Base-by-base conservation (phyloP, 176 grass and related monocot genomes). In the Aegilops bicornis region DNA sequence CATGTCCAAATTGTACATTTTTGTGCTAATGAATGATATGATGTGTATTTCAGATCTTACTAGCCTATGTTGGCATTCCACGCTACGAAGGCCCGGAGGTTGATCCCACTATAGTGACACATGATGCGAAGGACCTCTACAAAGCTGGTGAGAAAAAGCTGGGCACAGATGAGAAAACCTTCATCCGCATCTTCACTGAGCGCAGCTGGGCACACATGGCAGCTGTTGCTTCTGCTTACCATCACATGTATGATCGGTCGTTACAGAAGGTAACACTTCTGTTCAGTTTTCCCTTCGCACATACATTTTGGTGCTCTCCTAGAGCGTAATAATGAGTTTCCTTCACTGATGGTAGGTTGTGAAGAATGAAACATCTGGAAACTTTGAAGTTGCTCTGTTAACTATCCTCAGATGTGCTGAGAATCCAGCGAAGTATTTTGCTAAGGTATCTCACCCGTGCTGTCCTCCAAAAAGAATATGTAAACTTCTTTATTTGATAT, bases 71-170 rank as follows among this genome's bases (percentile, higher is more conserved):
- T 69, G 92, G 97, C 31, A 86, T 78, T 69, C 84, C 85, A 88
- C 94, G 97, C 17, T 96, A 97, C 42, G 97, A 97, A 86, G 97
- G 97, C 10, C 92, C 92, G 79, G 89, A 96, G 87, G 90, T 91
- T 79, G 97, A 99, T 97, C 94, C 85, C 84, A 78, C 85, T 17
- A 91, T 90, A 83, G 94, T 90, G 58, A 85, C 92, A 82, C 88
- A 89, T 76, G 94, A 94, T 94, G 94, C 97, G 43, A 99, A 97
- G 30, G 97, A 94, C 80, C 86, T 99, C 30, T 97, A 93, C 77
- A 99, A 93, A 99, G 97, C 97, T 85, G 97, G 94, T 56, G 97
- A 99, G 87, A 99, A 97, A 87, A 89, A 79, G 64, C 29, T 99
- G 33, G 97, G 97, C 47, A 99, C 97, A 11, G 97, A 97, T 83